Evolutionary conservation across 2,329 filamentous ascomycete genomes (phyloP).

Genomic region (Arthrobotrys sinensis): DNA sequence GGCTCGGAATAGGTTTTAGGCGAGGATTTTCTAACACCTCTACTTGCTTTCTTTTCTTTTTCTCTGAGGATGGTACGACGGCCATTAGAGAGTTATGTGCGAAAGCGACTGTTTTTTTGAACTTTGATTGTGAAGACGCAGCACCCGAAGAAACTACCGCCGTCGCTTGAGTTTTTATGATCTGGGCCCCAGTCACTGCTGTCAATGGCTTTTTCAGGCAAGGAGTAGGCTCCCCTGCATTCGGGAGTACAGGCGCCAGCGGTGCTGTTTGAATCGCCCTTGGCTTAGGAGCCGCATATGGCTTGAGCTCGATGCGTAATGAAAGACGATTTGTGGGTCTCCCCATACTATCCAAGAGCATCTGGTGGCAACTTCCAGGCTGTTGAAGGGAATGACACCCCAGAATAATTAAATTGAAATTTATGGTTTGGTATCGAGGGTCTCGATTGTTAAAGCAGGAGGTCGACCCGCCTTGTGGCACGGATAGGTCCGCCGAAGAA

Average conservation of each 20-base stretch:
- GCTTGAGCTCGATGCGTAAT: constrained; percentile 31
- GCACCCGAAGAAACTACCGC: not conserved
- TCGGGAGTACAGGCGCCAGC: not conserved
- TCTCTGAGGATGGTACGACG: not conserved
- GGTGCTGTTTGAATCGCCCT: not conserved
- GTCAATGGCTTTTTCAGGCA: not conserved
- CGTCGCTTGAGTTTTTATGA: constrained; percentile 1
- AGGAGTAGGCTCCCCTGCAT: not conserved
- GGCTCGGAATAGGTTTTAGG: too few relatives aligned
- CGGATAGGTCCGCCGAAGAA: constrained; percentile 10
- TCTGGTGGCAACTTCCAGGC: not conserved
- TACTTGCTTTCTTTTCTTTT: constrained; percentile 9
- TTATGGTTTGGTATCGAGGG: constrained; percentile 3
- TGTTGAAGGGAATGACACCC: not conserved
- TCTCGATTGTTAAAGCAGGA: constrained; percentile 1
- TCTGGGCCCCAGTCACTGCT: not conserved
- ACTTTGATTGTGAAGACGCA: constrained; percentile 7
- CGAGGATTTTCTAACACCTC: constrained; percentile 9
- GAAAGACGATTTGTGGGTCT: constrained; percentile 1
- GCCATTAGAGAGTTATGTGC: not conserved
- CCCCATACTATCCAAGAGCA: not conserved
- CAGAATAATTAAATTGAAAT: constrained; percentile 20
- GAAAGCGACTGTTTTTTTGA: constrained; percentile 27
- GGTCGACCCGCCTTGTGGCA: not conserved
- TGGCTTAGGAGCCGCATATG: constrained; percentile 1